Evolutionary conservation across 192 early-diverging fungal genomes (phyloP).

Genomic region (Chytriomyces sp.): DNA sequence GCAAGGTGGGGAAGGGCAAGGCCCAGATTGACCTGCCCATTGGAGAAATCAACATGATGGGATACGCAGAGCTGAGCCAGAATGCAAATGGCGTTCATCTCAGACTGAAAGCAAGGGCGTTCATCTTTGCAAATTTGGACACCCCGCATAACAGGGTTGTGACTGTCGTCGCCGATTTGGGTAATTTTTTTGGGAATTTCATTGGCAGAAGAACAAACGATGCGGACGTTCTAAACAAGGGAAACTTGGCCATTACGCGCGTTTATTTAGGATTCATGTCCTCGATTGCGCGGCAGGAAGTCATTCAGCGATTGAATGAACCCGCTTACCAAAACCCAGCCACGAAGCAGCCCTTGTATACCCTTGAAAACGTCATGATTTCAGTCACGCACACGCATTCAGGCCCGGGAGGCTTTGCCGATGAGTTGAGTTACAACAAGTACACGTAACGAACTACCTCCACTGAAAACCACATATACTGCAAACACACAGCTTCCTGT

Average conservation of each 20-base stretch:
- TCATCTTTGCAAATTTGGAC: constrained; percentile 43
- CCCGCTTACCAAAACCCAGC: constrained; percentile 11
- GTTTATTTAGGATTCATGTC: constrained; percentile 8
- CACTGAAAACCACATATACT: too few species aligned
- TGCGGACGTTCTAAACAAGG: not conserved
- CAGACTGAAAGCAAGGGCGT: constrained; percentile 33
- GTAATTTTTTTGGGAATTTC: not conserved
- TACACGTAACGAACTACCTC: too few species aligned
- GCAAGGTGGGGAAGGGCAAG: constrained; percentile 42
- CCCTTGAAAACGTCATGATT: constrained; percentile 52
- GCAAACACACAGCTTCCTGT: constrained; percentile 33
- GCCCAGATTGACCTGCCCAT: constrained; percentile 51
- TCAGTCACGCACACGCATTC: constrained; percentile 58
- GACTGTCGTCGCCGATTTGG: constrained; percentile 47
- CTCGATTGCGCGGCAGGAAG: constrained; percentile 8
- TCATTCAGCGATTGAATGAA: constrained; percentile 1
- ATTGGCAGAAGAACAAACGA: not conserved
- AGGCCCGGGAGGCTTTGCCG: constrained; percentile 48
- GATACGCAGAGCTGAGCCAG: constrained; percentile 49
- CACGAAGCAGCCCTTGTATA: constrained; percentile 40
- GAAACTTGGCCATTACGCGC: not conserved
- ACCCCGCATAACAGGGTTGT: constrained; percentile 39
- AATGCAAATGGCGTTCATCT: constrained; percentile 48
- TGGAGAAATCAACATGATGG: constrained; percentile 53
- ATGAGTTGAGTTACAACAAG: constrained; percentile 51